Base-by-base conservation (phyloP, 129 eudicot genomes). In the Scalesia atractyloides region DNA sequence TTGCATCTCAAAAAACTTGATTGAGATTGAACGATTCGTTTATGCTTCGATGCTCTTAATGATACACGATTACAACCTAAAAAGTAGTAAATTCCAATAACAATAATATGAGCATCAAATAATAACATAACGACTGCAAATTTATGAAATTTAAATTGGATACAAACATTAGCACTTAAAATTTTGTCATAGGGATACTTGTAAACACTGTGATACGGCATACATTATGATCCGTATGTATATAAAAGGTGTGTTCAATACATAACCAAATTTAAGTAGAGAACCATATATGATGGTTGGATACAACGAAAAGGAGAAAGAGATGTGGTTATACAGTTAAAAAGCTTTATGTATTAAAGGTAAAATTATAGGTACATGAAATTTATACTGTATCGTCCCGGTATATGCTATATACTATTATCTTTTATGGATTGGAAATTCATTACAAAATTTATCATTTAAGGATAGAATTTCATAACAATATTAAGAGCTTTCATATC, bases 1-100 rank as follows among this genome's bases (percentile, higher is more conserved):
- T 79, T 63, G 50, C 69, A 78, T 49, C 76, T 74, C 77, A 81
- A 24, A 56, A 47, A 60, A 66, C 73, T 80, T 66, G 39, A 43
- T 37, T 75, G 82, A 37, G 79, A 80, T 70, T 73, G 74, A 58
- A 65, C 5, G 41, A 68, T 73, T 50, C 14, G 61, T n/a, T 66
- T 86, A 80, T 76, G 68, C 82, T 80, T 74, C 33, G 79, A 75
- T 34, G 68, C 74, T 69, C 79, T 83, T 19, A 71, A 64, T 83
- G 82, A 83, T 83, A 77, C 70, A 80, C 24, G 69, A 72, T 43
- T 43, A 66, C 66, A 86, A 79, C 84, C 88, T 74, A 67, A 56
- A 39, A 64, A 54, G 16, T 80, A 44, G 20, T 2, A 63, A 64
- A 30, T 2, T 13, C 53, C 6, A 12, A 52, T 11, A 52, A 26